Percentiles rank a stretch among this genome's conserved stretches.
Evolutionary conservation across 208 protist species (phyloP).

Genomic region (Leishmania mexicana): DNA sequence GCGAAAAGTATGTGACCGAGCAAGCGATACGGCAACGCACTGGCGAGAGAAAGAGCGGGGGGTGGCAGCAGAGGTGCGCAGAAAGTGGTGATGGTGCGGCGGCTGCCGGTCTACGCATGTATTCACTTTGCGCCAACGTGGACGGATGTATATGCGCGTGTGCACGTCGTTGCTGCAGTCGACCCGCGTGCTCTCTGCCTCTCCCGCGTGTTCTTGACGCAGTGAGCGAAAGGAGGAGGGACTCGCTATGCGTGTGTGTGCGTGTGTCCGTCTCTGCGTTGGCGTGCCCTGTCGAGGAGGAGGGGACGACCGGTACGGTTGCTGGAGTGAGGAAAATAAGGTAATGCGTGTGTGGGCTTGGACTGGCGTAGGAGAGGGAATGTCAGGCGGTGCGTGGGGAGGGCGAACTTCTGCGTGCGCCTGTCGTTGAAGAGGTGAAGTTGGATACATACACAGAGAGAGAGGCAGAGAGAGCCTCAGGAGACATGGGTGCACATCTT

Average conservation of each 20-base stretch:
- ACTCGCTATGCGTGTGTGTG: neutral
- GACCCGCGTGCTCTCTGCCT: neutral
- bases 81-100: constrained; percentile 4
- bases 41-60: neutral
- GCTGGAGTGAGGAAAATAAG: neutral
- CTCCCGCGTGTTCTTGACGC: neutral
- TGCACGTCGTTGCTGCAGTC: neutral
- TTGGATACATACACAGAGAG: neutral
- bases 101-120: neutral
- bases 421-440: neutral
- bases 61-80: constrained; percentile 11
- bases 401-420: neutral
- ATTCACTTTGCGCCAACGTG: neutral
- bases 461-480: neutral
- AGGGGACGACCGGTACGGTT: neutral
- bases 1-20: neutral
- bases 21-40: neutral
- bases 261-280: neutral
- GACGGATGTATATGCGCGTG: neutral
- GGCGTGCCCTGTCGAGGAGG: neutral
- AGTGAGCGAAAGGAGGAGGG: neutral
- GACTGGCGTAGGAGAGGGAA: neutral
- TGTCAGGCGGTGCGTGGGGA: neutral
- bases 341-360: neutral
- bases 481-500: neutral